Evolutionary conservation across 176 grass and related monocot species (phyloP).

Genomic region (Oryza rufipogon): DNA sequence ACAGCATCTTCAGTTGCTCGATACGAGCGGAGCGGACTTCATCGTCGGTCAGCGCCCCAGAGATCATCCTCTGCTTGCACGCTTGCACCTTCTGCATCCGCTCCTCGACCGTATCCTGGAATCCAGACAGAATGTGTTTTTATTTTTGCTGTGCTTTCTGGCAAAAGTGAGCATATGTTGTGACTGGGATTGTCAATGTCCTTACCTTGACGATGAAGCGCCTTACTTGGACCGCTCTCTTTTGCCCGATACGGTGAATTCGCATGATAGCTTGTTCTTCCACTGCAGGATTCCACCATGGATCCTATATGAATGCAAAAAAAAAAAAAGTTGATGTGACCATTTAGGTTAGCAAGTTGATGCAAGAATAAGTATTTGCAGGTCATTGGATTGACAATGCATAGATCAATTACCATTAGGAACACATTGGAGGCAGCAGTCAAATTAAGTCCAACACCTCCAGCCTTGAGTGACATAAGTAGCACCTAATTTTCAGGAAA

Average conservation of each 20-base stretch:
- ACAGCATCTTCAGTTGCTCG: constrained; percentile 88
- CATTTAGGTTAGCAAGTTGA: background rate
- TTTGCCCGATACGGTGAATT: constrained; percentile 89
- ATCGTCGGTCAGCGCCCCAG: constrained; percentile 71
- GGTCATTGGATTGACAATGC: constrained; percentile 7
- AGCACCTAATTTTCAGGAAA: constrained; percentile 64
- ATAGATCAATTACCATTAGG: constrained; percentile 60
- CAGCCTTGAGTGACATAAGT: constrained; percentile 82
- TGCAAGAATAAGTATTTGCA: background rate
- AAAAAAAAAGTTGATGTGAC: background rate
- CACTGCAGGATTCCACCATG: constrained; percentile 99
- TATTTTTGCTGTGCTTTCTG: background rate
- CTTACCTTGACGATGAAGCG: constrained; percentile 93
- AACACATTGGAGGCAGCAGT: constrained; percentile 95
- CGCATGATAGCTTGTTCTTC: constrained; percentile 99
- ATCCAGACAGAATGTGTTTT: background rate
- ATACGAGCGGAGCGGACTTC: constrained; percentile 82
- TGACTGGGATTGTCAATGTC: background rate
- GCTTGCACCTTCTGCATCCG: constrained; percentile 85
- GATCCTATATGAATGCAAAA: constrained; percentile 56
- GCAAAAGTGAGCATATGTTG: background rate
- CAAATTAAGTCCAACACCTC: constrained; percentile 86
- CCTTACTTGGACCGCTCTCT: constrained; percentile 66
- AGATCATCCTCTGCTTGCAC: constrained; percentile 90
- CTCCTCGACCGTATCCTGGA: constrained; percentile 87